A percentile compares a stretch with the other conserved stretches of the same genome.
Evolutionary conservation across 2,329 filamentous ascomycete genomes (phyloP).

Genomic region (Graphiopsis chlorocephala): DNA sequence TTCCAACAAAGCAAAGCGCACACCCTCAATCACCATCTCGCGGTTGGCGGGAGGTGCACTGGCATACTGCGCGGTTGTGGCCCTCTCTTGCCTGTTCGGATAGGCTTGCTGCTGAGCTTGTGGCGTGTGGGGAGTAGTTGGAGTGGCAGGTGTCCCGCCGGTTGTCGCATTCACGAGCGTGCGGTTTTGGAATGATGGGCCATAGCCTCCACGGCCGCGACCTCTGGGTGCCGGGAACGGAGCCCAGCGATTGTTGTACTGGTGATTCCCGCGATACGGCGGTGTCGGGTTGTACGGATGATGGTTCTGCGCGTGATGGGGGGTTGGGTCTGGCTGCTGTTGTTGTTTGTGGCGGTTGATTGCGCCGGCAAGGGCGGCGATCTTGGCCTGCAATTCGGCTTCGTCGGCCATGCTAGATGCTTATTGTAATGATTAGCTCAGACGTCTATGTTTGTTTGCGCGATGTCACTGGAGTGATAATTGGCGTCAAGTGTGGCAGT

Average conservation of each 20-base stretch:
- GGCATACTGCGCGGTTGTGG: constrained; percentile 15
- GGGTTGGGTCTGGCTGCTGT: constrained; percentile 16
- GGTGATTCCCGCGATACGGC: not conserved
- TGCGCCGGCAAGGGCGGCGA: constrained; percentile 30
- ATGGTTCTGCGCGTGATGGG: not conserved
- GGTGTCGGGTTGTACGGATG: constrained; percentile 1
- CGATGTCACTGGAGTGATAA: not conserved
- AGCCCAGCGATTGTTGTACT: constrained; percentile 22
- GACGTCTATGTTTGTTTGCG: not conserved
- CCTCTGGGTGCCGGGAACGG: constrained; percentile 27
- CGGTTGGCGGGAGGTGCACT: constrained; percentile 35
- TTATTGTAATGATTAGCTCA: not conserved
- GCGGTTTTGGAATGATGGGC: constrained; percentile 50
- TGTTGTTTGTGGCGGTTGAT: constrained; percentile 33
- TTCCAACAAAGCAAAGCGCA: constrained; percentile 69
- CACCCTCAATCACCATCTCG: constrained; percentile 67
- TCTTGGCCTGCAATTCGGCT: constrained; percentile 29
- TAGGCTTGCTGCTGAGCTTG: not conserved
- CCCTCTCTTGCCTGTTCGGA: constrained; percentile 44
- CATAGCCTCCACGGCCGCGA: constrained; percentile 22
- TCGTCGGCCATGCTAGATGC: constrained; percentile 29
- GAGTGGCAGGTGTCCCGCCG: constrained; percentile 18
- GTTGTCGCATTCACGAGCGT: constrained; percentile 54
- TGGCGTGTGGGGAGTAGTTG: not conserved
- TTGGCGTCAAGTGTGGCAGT: not conserved